A percentile compares a stretch with the other conserved stretches of the same genome.
phyloP scores from a whole-genome alignment of 2,329 filamentous ascomycete genomes.

The Colletotrichum graminicola region DNA sequence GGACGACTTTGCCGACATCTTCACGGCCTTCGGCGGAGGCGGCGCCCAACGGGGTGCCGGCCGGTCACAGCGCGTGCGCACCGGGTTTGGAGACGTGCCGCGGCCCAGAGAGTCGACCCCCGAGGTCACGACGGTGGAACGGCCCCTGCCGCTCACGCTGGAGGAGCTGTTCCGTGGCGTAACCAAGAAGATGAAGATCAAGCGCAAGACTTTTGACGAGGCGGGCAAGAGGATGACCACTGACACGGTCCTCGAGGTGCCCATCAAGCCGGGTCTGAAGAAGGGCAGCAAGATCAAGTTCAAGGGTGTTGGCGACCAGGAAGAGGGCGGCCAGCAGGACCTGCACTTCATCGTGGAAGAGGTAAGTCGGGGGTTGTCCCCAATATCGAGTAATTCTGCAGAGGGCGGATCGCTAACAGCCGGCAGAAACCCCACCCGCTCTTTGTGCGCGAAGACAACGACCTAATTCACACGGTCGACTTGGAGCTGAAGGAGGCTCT shows the following conservation, averaged over 20 bases:
- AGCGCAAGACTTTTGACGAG: constrained; percentile 92
- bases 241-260: constrained; percentile 92
- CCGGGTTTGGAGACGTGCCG: constrained; percentile 47
- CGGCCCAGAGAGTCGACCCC: constrained; percentile 70
- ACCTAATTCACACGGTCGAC: constrained; percentile 82
- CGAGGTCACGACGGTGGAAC: constrained; percentile 92
- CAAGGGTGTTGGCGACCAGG: constrained; percentile 95
- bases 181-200: constrained; percentile 98
- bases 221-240: constrained; percentile 86
- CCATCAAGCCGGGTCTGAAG: constrained; percentile 95
- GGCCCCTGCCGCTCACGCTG: constrained; percentile 81
- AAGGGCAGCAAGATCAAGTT: constrained; percentile 99
- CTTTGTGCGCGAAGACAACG: constrained; percentile 89
- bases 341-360: constrained; percentile 95
- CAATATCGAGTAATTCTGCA: background rate
- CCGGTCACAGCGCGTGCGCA: constrained; percentile 58
- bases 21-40: constrained; percentile 62
- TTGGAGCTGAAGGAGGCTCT: constrained; percentile 93
- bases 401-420: constrained; percentile 56
- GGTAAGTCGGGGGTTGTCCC: constrained; percentile 67
- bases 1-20: constrained; percentile 67
- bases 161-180: constrained; percentile 91
- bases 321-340: constrained; percentile 95
- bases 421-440: constrained; percentile 85
- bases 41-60: constrained; percentile 54